A percentile compares a stretch with the other conserved stretches of the same genome.
Conservation (phyloP, 2,329 filamentous ascomycete genomes). For the Claviceps cyperi region DNA sequence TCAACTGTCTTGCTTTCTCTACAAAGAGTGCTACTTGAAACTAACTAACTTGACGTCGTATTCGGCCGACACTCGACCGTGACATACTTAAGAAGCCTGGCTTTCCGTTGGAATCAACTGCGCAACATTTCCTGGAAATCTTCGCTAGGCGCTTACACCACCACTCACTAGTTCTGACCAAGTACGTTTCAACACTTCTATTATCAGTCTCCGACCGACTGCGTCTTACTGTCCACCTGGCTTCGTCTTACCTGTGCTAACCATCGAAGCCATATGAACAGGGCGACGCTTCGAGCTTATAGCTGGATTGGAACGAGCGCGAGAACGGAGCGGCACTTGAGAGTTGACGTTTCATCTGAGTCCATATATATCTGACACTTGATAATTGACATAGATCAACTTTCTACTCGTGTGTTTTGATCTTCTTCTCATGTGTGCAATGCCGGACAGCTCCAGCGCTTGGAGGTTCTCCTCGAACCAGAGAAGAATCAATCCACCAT, state of each 20-base stretch:
- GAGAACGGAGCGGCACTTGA: background rate
- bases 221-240: background rate
- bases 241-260: background rate
- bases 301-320: background rate
- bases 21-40: background rate
- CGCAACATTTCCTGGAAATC: background rate
- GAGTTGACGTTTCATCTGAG: too few relatives aligned
- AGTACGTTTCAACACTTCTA: background rate
- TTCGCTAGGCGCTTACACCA: background rate
- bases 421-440: too few relatives aligned
- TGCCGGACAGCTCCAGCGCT: too few relatives aligned
- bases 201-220: background rate
- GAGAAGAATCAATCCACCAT: too few relatives aligned
- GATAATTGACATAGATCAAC: too few relatives aligned
- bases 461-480: too few relatives aligned
- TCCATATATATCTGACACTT: too few relatives aligned
- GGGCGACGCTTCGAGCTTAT: background rate
- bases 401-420: too few relatives aligned
- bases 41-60: too few relatives aligned
- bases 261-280: background rate
- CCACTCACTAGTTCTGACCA: too few relatives aligned
- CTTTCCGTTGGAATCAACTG: background rate
- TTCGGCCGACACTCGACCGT: background rate
- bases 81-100: background rate
- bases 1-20: background rate